phyloP scores from a whole-genome alignment of 805 yeast genomes.

The Clavispora carvajalis region DNA sequence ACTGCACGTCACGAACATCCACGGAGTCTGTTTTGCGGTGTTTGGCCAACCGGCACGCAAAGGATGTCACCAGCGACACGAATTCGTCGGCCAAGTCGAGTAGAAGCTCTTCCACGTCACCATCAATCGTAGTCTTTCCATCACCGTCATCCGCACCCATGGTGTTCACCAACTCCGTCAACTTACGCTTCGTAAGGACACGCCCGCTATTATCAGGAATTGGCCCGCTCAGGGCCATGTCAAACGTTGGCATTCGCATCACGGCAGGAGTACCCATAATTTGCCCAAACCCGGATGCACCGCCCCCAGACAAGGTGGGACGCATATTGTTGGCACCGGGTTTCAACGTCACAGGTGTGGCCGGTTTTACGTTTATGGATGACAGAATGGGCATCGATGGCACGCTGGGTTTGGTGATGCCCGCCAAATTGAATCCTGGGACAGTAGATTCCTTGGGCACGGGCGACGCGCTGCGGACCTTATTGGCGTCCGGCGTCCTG shows the following conservation, averaged over 20 bases:
- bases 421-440: conserved; percentile 29
- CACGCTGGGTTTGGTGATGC: conserved; percentile 46
- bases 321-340: conserved; percentile 47
- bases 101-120: conserved; percentile 88
- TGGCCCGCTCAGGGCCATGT: conserved; percentile 40
- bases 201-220: conserved; percentile 61
- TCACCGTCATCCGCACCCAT: conserved; percentile 87
- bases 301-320: conserved; percentile 82
- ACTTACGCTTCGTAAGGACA: conserved; percentile 82
- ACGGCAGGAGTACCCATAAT: conserved; percentile 68
- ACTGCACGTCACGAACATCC: conserved; percentile 84
- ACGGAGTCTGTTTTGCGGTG: conserved; percentile 84
- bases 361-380: conserved; percentile 59
- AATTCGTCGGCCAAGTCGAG: conserved; percentile 95
- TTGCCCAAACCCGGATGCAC: conserved; percentile 64
- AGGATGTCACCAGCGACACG: conserved; percentile 81
- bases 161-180: conserved; percentile 78
- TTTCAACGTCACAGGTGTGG: conserved; percentile 59
- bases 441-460: conserved; percentile 9
- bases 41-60: conserved; percentile 93
- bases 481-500: conserved; percentile 4
- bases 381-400: conserved; percentile 72
- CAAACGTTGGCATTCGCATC: conserved; percentile 74
- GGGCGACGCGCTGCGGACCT: conserved; percentile 2
- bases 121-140: conserved; percentile 84